Evolutionary conservation across 768 basidiomycete species (phyloP), one percentile per base, ranked within the genome.

Genomic region (Cyclocybe aegerita): DNA sequence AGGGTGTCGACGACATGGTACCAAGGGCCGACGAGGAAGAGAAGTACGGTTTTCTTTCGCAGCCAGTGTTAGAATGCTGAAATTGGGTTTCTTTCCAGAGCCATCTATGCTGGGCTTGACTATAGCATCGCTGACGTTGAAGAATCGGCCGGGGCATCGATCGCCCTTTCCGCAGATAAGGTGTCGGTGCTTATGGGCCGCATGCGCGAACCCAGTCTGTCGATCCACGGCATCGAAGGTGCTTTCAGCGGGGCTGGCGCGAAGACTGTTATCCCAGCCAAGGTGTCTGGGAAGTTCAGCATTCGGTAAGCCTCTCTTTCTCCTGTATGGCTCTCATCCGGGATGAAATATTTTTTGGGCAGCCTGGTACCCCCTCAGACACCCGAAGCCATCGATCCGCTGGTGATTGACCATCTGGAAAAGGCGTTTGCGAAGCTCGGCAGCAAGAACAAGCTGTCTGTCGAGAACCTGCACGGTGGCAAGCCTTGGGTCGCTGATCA

Each of bases 211-310:
- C 90, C 95, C 2, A 88, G 86, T 50, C 78, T 98, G 54, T 94
- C 92, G 2, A 71, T 98, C 17, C 95, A 98, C 65, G 96, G 96
- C 9, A 95, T 98, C 60, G 91, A 97, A 69, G 94, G 95, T 43
- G 96, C 94, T 1, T 97, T 95, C 75, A 90, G 81, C 48, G 84
- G 82, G 0, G 77, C 81, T 0, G 92, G 91, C 2, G 82, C 79
- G 14, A 93, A 93, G 81, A 98, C 95, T 0, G 95, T 98, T 61
- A 98, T 98, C 50, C 95, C 95, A 0, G 92, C 93, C 31, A 85
- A 85, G 52, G 91, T 89, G 8, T 67, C 80, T 33, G 94, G 94
- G 39, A 97, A 97, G 70, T 98, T 97, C 77, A 94, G 92, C 61
- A 90, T 98, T 67, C 89, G 95, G 76, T 88, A 67, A 29, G 79